Conservation (phyloP, 2,329 filamentous ascomycete species). For the Xylariaceae sp. region DNA sequence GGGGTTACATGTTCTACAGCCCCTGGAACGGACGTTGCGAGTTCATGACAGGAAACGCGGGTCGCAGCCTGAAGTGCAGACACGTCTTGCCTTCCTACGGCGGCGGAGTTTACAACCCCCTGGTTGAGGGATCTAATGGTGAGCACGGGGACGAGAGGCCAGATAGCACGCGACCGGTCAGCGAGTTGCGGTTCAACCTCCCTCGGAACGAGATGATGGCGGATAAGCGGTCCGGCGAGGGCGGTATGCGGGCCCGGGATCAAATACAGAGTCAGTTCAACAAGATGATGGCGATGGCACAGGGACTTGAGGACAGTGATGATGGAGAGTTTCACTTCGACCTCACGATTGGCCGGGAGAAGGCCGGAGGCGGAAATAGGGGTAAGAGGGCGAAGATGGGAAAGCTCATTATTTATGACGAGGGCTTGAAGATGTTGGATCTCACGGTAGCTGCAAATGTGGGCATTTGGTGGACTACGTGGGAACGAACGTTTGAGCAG, state of each 20-base stretch:
- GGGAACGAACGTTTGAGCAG: conserved; percentile 49
- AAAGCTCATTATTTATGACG: conserved; percentile 83
- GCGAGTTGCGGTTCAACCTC: conserved; percentile 86
- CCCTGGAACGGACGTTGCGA: conserved; percentile 87
- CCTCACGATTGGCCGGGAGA: conserved; percentile 72
- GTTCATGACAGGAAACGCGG: conserved; percentile 72
- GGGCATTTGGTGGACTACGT: conserved; percentile 88
- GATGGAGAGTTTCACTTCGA: conserved; percentile 51
- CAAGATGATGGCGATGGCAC: conserved; percentile 27
- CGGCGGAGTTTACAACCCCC: conserved; percentile 39
- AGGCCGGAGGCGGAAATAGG: conserved; percentile 77
- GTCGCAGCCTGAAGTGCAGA: conserved; percentile 68
- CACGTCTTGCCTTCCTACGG: conserved; percentile 56
- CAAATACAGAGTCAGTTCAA: conserved; percentile 37
- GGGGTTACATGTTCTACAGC: conserved; percentile 72
- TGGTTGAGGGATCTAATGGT: conserved; percentile 36
- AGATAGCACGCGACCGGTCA: conserved; percentile 46
- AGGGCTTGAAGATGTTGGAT: conserved; percentile 94
- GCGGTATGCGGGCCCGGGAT: conserved; percentile 29
- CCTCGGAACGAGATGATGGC: conserved; percentile 53
- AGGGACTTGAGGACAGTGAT: conserved; percentile 33
- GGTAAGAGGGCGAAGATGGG: conserved; percentile 89
- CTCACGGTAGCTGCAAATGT: conserved; percentile 86
- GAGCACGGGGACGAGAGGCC: conserved; percentile 30
- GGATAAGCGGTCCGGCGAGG: conserved; percentile 35